phyloP scores from a whole-genome alignment of 192 early-diverging fungal genomes.

The Coemansia sp. region DNA sequence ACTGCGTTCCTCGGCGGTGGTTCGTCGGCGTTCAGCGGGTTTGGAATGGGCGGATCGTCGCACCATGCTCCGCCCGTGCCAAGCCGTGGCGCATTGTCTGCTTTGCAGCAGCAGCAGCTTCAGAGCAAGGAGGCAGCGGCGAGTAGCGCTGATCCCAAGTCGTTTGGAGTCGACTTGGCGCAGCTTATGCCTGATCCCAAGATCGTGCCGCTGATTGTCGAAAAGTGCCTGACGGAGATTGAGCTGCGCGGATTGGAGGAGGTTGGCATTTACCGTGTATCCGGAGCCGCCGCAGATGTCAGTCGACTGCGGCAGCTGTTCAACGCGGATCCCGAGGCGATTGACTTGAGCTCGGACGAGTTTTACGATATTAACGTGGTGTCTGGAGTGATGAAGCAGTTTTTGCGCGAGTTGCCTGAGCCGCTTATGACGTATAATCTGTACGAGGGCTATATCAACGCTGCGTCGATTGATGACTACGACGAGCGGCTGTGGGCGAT shows the following conservation, averaged over 20 bases:
- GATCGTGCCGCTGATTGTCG: slow-evolving; percentile 62
- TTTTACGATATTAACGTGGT: slow-evolving; percentile 82
- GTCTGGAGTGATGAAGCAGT: slow-evolving; percentile 91
- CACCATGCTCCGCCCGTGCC: slow-evolving; percentile 25
- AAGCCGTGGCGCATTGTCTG: slow-evolving; percentile 22
- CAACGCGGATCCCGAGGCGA: slow-evolving; percentile 61
- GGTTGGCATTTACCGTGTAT: slow-evolving; percentile 76
- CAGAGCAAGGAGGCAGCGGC: slow-evolving; percentile 3
- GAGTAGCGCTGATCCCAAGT: slow-evolving; percentile 49
- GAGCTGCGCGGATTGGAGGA: slow-evolving; percentile 74
- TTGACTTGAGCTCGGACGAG: slow-evolving; percentile 62
- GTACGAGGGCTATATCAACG: slow-evolving; percentile 82
- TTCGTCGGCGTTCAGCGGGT: slow-evolving; percentile 37
- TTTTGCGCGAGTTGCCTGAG: slow-evolving; percentile 92
- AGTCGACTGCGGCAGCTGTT: slow-evolving; percentile 62
- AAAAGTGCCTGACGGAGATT: slow-evolving; percentile 73
- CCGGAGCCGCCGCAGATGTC: slow-evolving; percentile 67
- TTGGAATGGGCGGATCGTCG: slow-evolving; percentile 25
- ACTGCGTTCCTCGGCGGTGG: slow-evolving; percentile 51
- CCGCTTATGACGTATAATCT: slow-evolving; percentile 86
- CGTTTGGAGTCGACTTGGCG: slow-evolving; percentile 66
- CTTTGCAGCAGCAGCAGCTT: slow-evolving; percentile 18
- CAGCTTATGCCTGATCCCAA: slow-evolving; percentile 63
- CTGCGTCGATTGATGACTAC: slow-evolving; percentile 67
- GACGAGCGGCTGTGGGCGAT: slow-evolving; percentile 75